Evolutionary conservation across 352 stramenopile species (phyloP), one percentile per base, ranked within the genome.

Genomic region (Globisporangium acanthophoron): DNA sequence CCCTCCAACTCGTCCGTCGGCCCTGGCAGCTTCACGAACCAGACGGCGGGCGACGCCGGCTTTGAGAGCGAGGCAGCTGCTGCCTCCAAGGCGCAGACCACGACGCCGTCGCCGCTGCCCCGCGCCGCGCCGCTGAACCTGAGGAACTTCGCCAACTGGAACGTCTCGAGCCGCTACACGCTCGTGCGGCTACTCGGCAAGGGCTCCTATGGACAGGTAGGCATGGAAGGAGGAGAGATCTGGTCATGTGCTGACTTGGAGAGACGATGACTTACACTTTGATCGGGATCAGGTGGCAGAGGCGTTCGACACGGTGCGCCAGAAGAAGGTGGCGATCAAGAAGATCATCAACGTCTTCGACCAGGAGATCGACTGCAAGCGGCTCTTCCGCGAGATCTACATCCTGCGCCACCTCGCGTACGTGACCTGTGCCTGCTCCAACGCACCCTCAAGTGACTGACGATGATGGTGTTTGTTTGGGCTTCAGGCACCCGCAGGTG

Each of bases 331-430:
- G 44, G 85, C 85, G 1, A 95, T 95, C 64, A 95, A 95, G 67
- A 91, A 91, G 73, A 91, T 95, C 60, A 85, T 90, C 48, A 93
- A 92, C 55, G 85, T 95, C 27, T 95, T 95, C 54, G 81, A 92
- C 62, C 83, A 92, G 45, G 82, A 90, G 55, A 90, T 93, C 51
- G 85, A 95, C 67, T 92, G 81, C 79, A 92, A 93, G 66, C 79
- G 85, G 5, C 64, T 95, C 9, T 93, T 90, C 54, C 83, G 85
- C 24, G 85, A 95, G 68, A 93, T 95, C 33, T 92, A 93, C 66
- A 95, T 95, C 46, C 58, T 95, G 52, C 85, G 82, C n/a, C 85
- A 79, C 55, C 71, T 95, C 35, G 77, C 74, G 80, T 90, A 58
- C 51, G 66, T 69, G n/a, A 8, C 5, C 5, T 8, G 8, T 15